Base-by-base conservation (phyloP, 202 grass and related monocot genomes). In the Zizania palustris region DNA sequence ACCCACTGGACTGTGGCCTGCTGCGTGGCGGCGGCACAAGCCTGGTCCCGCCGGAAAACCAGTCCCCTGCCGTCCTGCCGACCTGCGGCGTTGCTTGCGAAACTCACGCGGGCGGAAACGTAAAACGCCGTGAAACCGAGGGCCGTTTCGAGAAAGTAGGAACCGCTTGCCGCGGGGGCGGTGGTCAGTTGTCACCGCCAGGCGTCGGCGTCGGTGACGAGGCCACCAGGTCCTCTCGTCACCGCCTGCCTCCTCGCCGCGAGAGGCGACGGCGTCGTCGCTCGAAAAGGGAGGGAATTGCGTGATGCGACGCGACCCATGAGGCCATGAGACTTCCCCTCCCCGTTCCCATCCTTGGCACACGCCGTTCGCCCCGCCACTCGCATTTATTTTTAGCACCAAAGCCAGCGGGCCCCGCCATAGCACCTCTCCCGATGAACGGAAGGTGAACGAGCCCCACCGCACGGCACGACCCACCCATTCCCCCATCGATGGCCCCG, bases 161-260 rank as follows among this genome's bases (percentile, higher is more conserved):
- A 79, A n/a, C 21, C 39, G 28, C 28, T 0, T 0, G 28, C 28
- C 8, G 45, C 21, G 19, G 66, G 72, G 74, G 74, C 66, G 66
- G 35, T 61, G 66, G 35, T 61, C 74, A 80, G 35, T 61, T 61
- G 35, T 61, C 74, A 80, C 74, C 78, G 85, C 77, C 82, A 63
- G 62, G 74, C 81, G 85, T 28, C 28, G 28, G 28, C 28, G 28
- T 85, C 89, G 85, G 89, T 85, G 85, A 74, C 57, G 58, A 41
- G 37, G 34, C 38, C n/a, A 55, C n/a, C n/a, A n/a, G 51, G 18
- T 28, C 28, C 28, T 18, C 15, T 45, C 9, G 38, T 9, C 43
- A 64, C 54, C n/a, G n/a, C n/a, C n/a, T n/a, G 15, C 38, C 46
- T 56, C 65, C 39, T 51, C 7, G 48, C 43, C 3, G 66, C 37